These are phyloP conservation scores for Leccinum rimulosum DNA, from an alignment of 768 basidiomycete species.

Conservation along the genomic window DNA sequence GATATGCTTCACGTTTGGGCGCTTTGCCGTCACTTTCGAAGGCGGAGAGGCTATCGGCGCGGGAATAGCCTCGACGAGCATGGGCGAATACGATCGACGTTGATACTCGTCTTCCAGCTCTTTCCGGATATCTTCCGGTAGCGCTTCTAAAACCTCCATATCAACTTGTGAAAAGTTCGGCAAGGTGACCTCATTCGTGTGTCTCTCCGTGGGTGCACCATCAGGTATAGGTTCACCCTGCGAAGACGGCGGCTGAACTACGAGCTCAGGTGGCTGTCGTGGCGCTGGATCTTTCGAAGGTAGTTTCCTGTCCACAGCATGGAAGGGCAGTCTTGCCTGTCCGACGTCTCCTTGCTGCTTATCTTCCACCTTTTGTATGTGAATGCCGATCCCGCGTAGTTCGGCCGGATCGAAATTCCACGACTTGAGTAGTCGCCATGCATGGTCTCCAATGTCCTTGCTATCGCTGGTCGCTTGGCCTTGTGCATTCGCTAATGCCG, in stretches of 20 bases:
- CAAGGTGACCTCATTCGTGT: conserved; percentile 36
- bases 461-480: conserved; percentile 74
- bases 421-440: conserved; percentile 69
- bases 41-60: conserved; percentile 3
- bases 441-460: conserved; percentile 67
- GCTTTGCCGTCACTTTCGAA: conserved; percentile 30
- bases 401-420: conserved; percentile 82
- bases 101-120: conserved; percentile 69
- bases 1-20: conserved; percentile 52
- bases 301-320: conserved; percentile 16
- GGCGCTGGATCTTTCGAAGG: conserved; percentile 2
- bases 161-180: conserved; percentile 80
- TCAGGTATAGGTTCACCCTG: conserved; percentile 24
- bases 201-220: conserved; percentile 9
- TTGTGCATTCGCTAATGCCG: conserved; percentile 52
- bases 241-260: conserved; percentile 34
- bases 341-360: conserved; percentile 39
- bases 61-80: conserved; percentile 19
- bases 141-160: conserved; percentile 61
- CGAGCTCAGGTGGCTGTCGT: conserved; percentile 19
- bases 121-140: conserved; percentile 65
- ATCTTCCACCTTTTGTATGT: conserved; percentile 84
- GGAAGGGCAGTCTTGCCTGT: conserved; percentile 65
- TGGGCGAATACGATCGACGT: conserved; percentile 55
- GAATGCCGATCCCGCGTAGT: conserved; percentile 89